Base-by-base conservation (phyloP, 345 rosid genomes). In the Passiflora organensis region DNA sequence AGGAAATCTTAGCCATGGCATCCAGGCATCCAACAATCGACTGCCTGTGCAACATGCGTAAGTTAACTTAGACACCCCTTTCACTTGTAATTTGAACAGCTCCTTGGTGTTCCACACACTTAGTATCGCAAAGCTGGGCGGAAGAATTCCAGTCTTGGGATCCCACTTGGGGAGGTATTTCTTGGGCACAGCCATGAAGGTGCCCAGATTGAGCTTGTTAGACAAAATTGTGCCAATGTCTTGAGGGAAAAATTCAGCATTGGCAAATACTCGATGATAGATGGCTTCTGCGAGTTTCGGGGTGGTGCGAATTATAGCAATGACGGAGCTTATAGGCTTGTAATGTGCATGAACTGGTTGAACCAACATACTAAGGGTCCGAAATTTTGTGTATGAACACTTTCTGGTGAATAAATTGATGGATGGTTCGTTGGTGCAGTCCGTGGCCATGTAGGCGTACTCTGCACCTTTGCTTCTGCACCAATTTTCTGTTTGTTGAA, bases 41-140 rank as follows among this genome's bases (percentile, higher is more conserved):
- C 76, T 72, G 59, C 82, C 86, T 22, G 64, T 55, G 68, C 96
- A 84, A 11, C 69, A 66, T 9, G 74, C 79, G 34, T 66, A 63
- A 49, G 62, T 76, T 32, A 82, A 39, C 43, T 52, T 24, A 0
- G 89, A 77, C n/a, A 77, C 77, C 5, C 96, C 84, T 55, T 87
- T 85, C 32, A 79, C 50, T 39, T 76, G 84, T 43, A 87, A 57
- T 59, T 72, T 76, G 69, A 82, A 84, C 68, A 87, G 75, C 6
- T 82, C 78, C 54, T 84, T 81, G 16, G 91, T 82, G 78, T 81
- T 82, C 91, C 96, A 87, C 18, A 87, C 69, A 56, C 87, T 87
- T 42, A 78, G 13, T 0, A 84, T 37, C 0, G 96, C 89, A 39
- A 64, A 87, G 65, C 70, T 76, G 2, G 61, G 51, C 0, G 82